A percentile compares a stretch with the other conserved stretches of the same genome.
Evolutionary conservation across 768 basidiomycete species (phyloP).

Genomic region (Leccinum obscurum): DNA sequence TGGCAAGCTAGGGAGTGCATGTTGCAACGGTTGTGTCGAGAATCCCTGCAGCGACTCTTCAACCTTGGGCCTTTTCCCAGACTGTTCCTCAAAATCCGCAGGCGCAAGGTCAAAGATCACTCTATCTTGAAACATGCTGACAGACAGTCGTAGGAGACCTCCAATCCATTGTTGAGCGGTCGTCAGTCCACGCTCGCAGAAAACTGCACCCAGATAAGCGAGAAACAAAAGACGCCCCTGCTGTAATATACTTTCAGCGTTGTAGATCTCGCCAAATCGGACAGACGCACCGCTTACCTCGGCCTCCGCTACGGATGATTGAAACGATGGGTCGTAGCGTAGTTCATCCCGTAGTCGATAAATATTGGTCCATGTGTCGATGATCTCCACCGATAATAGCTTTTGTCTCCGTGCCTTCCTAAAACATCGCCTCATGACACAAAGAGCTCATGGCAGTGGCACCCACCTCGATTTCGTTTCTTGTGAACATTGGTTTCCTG

Average conservation of each 20-base stretch:
- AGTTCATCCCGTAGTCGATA: slow-evolving; percentile 38
- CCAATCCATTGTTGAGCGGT: slow-evolving; percentile 60
- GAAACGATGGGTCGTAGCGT: slow-evolving; percentile 34
- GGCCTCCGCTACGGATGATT: slow-evolving; percentile 26
- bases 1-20: slow-evolving; percentile 16
- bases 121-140: slow-evolving; percentile 19
- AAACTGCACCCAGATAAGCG: slow-evolving; percentile 69
- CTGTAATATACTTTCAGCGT: slow-evolving; percentile 35
- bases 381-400: slow-evolving; percentile 33
- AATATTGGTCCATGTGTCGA: slow-evolving; percentile 39
- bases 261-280: slow-evolving; percentile 11
- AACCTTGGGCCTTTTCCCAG: slow-evolving; percentile 31
- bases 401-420: slow-evolving; percentile 26
- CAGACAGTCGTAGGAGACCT: slow-evolving; percentile 34
- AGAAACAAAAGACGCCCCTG: slow-evolving; percentile 59
- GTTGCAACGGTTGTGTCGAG: slow-evolving; percentile 27
- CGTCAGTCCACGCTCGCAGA: slow-evolving; percentile 50
- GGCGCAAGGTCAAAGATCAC: slow-evolving; percentile 20
- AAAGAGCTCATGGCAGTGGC: slow-evolving; percentile 11
- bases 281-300: slow-evolving; percentile 38
- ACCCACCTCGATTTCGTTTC: slow-evolving; percentile 53
- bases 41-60: slow-evolving; percentile 35
- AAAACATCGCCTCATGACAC: slow-evolving; percentile 25
- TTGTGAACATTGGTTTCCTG: slow-evolving; percentile 50
- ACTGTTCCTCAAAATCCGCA: slow-evolving; percentile 28